Base-by-base conservation (phyloP, 257 asterid species). In the Rhazya stricta region DNA sequence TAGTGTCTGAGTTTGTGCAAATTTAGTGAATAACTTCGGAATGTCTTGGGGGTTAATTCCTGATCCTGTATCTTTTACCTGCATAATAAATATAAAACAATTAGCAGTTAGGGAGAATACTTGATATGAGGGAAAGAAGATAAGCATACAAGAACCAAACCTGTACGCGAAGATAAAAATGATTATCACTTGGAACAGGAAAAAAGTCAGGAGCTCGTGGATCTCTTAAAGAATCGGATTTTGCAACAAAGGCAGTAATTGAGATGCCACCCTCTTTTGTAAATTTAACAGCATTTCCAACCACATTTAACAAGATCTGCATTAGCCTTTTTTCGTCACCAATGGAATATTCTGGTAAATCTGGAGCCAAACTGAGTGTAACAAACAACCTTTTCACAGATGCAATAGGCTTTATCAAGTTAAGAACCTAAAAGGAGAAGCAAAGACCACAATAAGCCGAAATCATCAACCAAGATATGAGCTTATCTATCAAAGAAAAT, bases 221-320 rank as follows among this genome's bases (percentile, higher is more conserved):
- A 85, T 91, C 96, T 84, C 94, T 89, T 65, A 87, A 71, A 70
- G 89, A 81, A 23, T 95, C 98, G 13, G 94, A 71, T 81, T 92
- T 95, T 67, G 97, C 98, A 77, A 87, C 85, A 78, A 79, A 83
- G 67, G 97, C 98, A 74, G 93, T 75, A 74, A 95, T 79, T 4
- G 96, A 87, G 69, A 92, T 77, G 34, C 96, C 87, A 30, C 99
- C 99, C 78, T 92, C 97, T 83, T 86, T 93, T 12, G 98, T 84
- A 89, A 95, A 95, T 81, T 95, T 95, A 76, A 93, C 96, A 54
- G 99, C 99, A 84, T 95, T 95, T 60, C 99, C 99, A 69, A 89
- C 87, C 69, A 95, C 89, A 79, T 95, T 95, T 67, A 95, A 77
- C 69, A 95, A 84, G 66, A 91, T 85, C 84, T 93, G 99, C 96